Evolutionary conservation across 495 filamentous ascomycete genomes (phyloP), one percentile per base, ranked within the genome.

Genomic region (Massariosphaeria phaeospora): DNA sequence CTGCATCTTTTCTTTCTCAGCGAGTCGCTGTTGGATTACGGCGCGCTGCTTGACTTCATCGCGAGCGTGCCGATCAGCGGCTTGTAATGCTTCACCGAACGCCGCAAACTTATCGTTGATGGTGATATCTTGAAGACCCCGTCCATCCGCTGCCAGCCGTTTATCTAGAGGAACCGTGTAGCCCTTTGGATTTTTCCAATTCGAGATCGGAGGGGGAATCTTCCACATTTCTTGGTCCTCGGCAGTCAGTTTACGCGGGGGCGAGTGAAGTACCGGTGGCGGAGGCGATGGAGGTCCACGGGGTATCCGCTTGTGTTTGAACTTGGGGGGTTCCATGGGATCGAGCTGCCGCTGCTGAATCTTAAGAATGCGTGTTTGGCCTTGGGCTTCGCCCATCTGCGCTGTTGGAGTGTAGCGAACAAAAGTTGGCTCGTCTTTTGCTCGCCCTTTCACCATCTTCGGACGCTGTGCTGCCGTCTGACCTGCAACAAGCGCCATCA

Each of bases 101-200:
- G 93, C 87, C 17, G 93, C 91, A 65, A 97, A 97, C 65, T 97
- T 99, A 74, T 99, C 93, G 71, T 97, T 99, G 67, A 99, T 97
- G 20, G 89, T 84, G 29, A 96, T 86, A 71, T 99, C 93, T 68
- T 95, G 88, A 61, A 97, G 71, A 7, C 88, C 88, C 63, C 94
- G 81, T 1, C 93, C 93, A 72, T 96, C 91, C 1, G 93, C 90
- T n/a, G 93, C 93, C 57, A 99, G 72, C 67, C 93, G 86, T 75
- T 97, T 99, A 66, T 97, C 94, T 20, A 99, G 72, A 2, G 93
- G 89, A 2, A 99, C 89, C 0, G 93, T 99, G 63, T 96, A 99
- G 65, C 93, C 93, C 72, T 96, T 96, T 0, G 91, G 88, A 64
- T 99, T 99, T 79, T 99, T 99, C 93, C 93, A 99, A 68, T 96